Evolutionary conservation across 352 stramenopile genomes (phyloP).

Genomic region (Globisporangium rhizosaccharum): DNA sequence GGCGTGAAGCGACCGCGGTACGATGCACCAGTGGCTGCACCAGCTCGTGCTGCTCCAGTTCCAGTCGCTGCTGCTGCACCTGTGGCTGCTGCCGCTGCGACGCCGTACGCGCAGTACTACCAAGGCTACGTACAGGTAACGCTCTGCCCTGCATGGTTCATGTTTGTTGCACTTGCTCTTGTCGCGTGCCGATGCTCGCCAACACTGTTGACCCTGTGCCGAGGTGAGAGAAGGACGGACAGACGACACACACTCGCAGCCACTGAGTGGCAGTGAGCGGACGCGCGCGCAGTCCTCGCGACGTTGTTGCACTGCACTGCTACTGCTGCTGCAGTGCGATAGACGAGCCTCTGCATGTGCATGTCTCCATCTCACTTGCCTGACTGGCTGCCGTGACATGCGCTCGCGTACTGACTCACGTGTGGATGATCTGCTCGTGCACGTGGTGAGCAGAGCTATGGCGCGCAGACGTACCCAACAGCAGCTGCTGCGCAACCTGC

Average conservation of each 20-base stretch:
- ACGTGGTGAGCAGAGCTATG: conserved; percentile 40
- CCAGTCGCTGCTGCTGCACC: conserved; percentile 16
- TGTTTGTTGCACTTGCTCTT: conserved; percentile 1
- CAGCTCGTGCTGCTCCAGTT: conserved; percentile 7
- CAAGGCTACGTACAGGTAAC: conserved; percentile 72
- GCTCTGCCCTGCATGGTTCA: conserved; percentile 15
- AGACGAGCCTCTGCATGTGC: conserved; percentile 8
- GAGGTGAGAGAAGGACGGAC: conserved; percentile 1
- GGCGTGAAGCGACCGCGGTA: conserved; percentile 56
- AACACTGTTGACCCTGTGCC: conserved; percentile 15
- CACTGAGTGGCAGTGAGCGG: not conserved
- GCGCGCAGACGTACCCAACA: conserved; percentile 39
- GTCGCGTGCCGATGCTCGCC: not conserved
- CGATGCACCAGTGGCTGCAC: conserved; percentile 21
- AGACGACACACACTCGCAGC: not conserved
- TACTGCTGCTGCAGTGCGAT: not conserved
- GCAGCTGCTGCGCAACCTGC: conserved; percentile 15
- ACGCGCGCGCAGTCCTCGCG: too few relatives aligned
- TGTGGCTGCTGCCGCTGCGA: conserved; percentile 12
- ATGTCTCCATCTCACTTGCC: conserved; percentile 1
- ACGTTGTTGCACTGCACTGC: too few relatives aligned
- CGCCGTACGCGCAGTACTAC: conserved; percentile 54
- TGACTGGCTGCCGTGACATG: too few relatives aligned
- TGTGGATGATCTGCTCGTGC: not conserved
- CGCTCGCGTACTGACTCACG: not conserved